phyloP scores from a whole-genome alignment of 116 monocot genomes.

The Iris pallida region DNA sequence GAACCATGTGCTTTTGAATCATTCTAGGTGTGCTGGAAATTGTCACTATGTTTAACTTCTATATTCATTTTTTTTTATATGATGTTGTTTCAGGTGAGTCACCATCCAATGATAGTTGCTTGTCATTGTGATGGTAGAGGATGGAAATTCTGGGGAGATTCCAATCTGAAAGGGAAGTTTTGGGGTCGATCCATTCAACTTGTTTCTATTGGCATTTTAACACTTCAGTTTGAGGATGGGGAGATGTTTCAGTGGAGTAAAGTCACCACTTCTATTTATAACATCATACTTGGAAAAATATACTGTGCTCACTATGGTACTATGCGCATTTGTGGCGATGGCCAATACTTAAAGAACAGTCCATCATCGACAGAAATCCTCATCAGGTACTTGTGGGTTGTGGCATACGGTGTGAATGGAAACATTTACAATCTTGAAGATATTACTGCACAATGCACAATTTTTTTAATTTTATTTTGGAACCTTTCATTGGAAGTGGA shows the following conservation, averaged over 20 bases:
- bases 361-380: slow-evolving; percentile 81
- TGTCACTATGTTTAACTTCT: no score
- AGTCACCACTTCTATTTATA: slow-evolving; percentile 85
- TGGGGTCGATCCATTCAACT: slow-evolving; percentile 92
- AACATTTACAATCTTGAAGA: no score
- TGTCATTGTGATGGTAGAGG: slow-evolving; percentile 86
- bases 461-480: no score
- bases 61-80: background rate
- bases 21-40: no score
- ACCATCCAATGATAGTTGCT: slow-evolving; percentile 85
- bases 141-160: slow-evolving; percentile 88
- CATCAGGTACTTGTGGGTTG: slow-evolving; percentile 56
- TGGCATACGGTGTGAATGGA: no score
- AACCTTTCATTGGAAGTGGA: no score
- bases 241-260: slow-evolving; percentile 87
- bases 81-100: slow-evolving; percentile 60
- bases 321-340: slow-evolving; percentile 73
- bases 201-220: slow-evolving; percentile 73
- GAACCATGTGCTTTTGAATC: background rate
- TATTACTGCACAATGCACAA: no score
- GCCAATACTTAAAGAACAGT: slow-evolving; percentile 80
- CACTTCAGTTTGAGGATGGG: slow-evolving; percentile 84
- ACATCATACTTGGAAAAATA: slow-evolving; percentile 83
- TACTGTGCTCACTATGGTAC: slow-evolving; percentile 93
- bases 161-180: slow-evolving; percentile 83